Base-by-base conservation (phyloP, 2,329 filamentous ascomycete species). In the Diaporthe sp. region DNA sequence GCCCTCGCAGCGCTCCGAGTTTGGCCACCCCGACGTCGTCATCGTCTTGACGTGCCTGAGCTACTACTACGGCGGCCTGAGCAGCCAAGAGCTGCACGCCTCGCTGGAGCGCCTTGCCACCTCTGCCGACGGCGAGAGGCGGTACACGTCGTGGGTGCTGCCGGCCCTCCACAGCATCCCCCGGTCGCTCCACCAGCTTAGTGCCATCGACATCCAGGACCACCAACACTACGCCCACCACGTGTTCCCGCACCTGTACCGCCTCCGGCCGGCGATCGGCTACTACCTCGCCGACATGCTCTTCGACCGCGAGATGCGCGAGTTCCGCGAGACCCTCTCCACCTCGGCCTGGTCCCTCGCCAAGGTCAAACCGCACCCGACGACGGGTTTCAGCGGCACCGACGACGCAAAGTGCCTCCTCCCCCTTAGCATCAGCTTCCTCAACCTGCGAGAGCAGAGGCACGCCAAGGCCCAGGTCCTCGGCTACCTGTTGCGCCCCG, bases 391-490 rank as follows among this genome's bases (percentile, higher is more conserved):
- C 78, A 93, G 91, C 73, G 92, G 93, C 0, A 95, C 93, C 0
- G 92, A 91, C 37, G 92, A 94, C 76, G 90, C 88, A 0, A 81
- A 85, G 15, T 83, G 86, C 25, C 78, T 92, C 0, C 82, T 94
- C 0, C 92, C 92, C 0, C 77, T 92, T 0, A 82, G 78, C 0
- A 85, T 94, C 0, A 77, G 82, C 0, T 91, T 93, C 37, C 81
- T 88, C 0, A 89, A 94, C 47, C 83, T 92, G 0, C 77, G 81
- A 0, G 81, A 83, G 0, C 89, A 93, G 47, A 82, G 82, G 1
- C 90, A 93, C 66, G 95, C 93, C 0, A 94, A 94, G 77, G 92
- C 93, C 0, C 79, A 91, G 7, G 92, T 95, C 0, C 78, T 95
- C 0, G 83, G 87, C 0, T 85, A 92, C 75, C 79, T 95, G n/a